phyloP scores from a whole-genome alignment of 257 asterid species.

The Prunella vulgaris region DNA sequence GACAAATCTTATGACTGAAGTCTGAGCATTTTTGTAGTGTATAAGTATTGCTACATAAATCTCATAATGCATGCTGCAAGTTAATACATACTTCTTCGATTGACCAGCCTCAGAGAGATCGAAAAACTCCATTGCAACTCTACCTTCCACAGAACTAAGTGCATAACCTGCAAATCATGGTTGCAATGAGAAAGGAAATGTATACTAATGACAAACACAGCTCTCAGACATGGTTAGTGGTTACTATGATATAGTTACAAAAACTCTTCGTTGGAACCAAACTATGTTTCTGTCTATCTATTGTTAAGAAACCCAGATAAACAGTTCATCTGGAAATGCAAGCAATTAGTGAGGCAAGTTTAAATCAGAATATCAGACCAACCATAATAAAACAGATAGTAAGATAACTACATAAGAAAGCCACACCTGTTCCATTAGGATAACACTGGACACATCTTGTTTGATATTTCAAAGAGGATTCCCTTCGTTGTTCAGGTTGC shows the following conservation, averaged over 20 bases:
- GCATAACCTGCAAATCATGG: slow-evolving; percentile 75
- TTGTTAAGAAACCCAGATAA: neutral
- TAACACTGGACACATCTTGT: slow-evolving; percentile 91
- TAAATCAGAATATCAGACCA: neutral
- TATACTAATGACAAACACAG: neutral
- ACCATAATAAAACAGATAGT: neutral
- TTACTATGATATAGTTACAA: neutral
- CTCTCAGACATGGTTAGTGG: neutral
- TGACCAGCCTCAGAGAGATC: slow-evolving; percentile 85
- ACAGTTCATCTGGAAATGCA: neutral
- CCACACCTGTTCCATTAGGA: slow-evolving; percentile 90
- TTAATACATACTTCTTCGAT: slow-evolving; percentile 56
- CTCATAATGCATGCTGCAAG: slow-evolving; percentile 23
- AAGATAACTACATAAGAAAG: slow-evolving; percentile 14
- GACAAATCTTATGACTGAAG: neutral
- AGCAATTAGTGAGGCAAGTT: neutral
- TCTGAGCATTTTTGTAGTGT: neutral
- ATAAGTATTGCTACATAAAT: slow-evolving; percentile 41
- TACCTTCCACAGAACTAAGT: slow-evolving; percentile 90
- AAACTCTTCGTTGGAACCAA: neutral
- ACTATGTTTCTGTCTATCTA: neutral
- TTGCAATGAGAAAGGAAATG: slow-evolving; percentile 15
- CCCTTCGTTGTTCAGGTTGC: slow-evolving; percentile 92
- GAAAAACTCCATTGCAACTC: slow-evolving; percentile 89
- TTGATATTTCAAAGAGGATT: slow-evolving; percentile 90